These are phyloP conservation scores for Talinum fruticosum DNA, from an alignment of 148 eudicot genomes.

Conservation along the genomic window DNA sequence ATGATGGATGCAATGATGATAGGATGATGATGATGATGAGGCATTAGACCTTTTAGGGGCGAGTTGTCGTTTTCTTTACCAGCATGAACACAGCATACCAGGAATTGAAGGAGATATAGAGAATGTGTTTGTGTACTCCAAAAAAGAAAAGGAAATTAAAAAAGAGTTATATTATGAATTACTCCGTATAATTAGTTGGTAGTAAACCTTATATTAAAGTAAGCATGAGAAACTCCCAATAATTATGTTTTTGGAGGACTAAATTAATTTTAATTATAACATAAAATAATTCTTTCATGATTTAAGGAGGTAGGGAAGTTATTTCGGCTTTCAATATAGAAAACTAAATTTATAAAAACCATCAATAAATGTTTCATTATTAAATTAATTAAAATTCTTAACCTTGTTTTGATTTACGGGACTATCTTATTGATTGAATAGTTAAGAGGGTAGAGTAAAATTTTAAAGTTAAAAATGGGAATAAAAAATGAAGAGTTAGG, in stretches of 20 bases:
- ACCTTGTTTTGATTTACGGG: too few relatives aligned
- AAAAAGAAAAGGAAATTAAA: not conserved
- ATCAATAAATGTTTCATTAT: not conserved
- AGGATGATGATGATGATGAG: not conserved
- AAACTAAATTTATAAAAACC: not conserved
- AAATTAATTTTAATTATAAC: too few relatives aligned
- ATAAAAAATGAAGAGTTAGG: too few relatives aligned
- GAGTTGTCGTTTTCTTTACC: slow-evolving; percentile 1
- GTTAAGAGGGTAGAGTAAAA: too few relatives aligned
- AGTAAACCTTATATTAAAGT: not conserved
- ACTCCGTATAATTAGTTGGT: not conserved
- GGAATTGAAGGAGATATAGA: not conserved
- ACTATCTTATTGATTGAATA: too few relatives aligned
- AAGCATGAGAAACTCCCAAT: slow-evolving; percentile 7
- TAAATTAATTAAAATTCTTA: not conserved
- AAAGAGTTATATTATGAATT: not conserved
- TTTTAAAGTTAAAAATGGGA: too few relatives aligned
- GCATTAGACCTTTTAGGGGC: not conserved
- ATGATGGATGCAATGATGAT: not conserved
- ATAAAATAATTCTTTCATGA: too few relatives aligned
- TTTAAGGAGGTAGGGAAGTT: not conserved
- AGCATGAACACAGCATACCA: slow-evolving; percentile 6
- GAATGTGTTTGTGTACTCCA: not conserved
- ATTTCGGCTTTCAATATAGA: not conserved
- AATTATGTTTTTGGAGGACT: not conserved